A percentile compares a stretch with the other conserved stretches of the same genome.
These are phyloP conservation scores for Trametes maxima DNA, from an alignment of 768 basidiomycete genomes.

Conservation along the genomic window DNA sequence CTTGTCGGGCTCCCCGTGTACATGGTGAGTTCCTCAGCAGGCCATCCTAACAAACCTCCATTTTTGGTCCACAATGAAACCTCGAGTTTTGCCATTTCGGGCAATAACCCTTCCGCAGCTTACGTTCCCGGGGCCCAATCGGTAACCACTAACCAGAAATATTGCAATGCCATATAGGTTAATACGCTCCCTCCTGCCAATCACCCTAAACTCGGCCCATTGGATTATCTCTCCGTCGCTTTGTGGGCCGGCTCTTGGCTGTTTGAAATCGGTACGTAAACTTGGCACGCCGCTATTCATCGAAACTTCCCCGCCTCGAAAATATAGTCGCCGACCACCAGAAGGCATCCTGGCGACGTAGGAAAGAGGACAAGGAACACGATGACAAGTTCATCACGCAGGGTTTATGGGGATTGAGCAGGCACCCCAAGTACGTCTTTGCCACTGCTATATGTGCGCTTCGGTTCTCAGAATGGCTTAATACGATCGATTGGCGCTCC, in stretches of 20 bases:
- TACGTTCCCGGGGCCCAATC: too few relatives aligned
- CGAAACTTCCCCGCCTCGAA: neutral
- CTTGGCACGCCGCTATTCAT: neutral
- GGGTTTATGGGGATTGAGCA: slow-evolving; percentile 66
- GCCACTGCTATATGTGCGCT: neutral
- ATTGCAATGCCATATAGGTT: slow-evolving; percentile 27
- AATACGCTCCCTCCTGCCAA: slow-evolving; percentile 54
- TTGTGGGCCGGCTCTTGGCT: slow-evolving; percentile 60
- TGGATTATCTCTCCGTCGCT: slow-evolving; percentile 56
- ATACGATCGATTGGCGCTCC: slow-evolving; percentile 18
- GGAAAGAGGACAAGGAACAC: slow-evolving; percentile 63
- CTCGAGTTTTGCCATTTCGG: too few relatives aligned
- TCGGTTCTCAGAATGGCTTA: neutral
- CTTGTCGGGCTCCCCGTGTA: slow-evolving; percentile 72
- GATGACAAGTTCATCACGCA: slow-evolving; percentile 68
- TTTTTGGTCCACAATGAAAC: too few relatives aligned
- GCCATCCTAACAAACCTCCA: neutral
- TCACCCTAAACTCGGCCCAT: slow-evolving; percentile 53
- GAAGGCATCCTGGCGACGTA: slow-evolving; percentile 62
- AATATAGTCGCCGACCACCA: slow-evolving; percentile 56
- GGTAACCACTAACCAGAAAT: too few relatives aligned
- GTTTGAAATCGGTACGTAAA: slow-evolving; percentile 48
- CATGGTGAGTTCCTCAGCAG: slow-evolving; percentile 37
- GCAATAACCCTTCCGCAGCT: too few relatives aligned
- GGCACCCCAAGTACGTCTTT: slow-evolving; percentile 68